These are phyloP conservation scores for Fusarium sp. DNA, from an alignment of 2,329 filamentous ascomycete species.

Conservation along the genomic window DNA sequence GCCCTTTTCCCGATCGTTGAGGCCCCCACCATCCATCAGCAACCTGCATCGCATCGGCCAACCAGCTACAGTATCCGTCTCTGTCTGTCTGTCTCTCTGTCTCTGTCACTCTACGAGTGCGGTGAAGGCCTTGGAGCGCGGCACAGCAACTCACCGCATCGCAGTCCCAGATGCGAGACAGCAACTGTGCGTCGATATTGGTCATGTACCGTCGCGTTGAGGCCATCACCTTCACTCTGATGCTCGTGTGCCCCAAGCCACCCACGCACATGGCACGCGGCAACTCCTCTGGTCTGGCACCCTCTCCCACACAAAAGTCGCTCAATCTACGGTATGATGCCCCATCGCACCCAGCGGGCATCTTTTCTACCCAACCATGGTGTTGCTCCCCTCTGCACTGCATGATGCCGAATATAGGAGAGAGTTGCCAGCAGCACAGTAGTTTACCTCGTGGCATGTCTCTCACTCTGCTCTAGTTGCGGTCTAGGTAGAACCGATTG, in stretches of 20 bases:
- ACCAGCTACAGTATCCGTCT: not conserved
- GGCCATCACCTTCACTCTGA: not conserved
- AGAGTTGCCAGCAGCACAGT: no score
- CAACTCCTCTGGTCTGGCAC: not conserved
- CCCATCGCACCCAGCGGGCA: no score
- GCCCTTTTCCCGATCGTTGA: slow-evolving; percentile 1
- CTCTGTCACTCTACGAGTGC: no score
- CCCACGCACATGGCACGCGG: slow-evolving; percentile 1
- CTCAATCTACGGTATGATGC: not conserved
- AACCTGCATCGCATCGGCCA: no score
- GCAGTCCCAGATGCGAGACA: not conserved
- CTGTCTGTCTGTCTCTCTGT: no score
- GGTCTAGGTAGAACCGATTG: not conserved
- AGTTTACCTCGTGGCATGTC: not conserved
- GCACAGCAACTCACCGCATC: slow-evolving; percentile 1
- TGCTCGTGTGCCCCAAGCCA: not conserved
- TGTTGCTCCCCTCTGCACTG: not conserved
- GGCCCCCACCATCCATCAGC: no score
- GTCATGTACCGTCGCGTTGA: no score
- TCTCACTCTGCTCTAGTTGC: not conserved
- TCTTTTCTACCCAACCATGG: not conserved
- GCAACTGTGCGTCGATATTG: no score
- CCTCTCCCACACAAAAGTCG: not conserved
- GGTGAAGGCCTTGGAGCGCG: no score
- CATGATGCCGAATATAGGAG: not conserved